A percentile compares a stretch with the other conserved stretches of the same genome.
These are phyloP conservation scores for Stentor roeselii DNA, from an alignment of 73 alveolate species.

Conservation along the genomic window DNA sequence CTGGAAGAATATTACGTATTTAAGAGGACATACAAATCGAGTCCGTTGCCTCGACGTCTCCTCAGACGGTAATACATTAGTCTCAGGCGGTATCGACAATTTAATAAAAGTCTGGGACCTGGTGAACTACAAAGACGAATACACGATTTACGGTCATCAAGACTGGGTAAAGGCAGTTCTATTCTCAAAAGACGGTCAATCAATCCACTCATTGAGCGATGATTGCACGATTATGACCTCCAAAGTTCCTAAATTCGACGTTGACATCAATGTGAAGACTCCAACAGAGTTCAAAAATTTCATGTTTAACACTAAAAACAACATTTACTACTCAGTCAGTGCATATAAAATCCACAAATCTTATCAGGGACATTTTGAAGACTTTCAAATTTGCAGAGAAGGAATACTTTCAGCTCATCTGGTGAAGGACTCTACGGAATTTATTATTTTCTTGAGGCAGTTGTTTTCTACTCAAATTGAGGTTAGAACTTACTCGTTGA, in stretches of 20 bases:
- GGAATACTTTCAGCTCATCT: background rate
- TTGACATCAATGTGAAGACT: background rate
- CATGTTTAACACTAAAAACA: background rate
- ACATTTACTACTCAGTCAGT: background rate
- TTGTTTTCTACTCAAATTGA: background rate
- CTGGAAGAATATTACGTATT: background rate
- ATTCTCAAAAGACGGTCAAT: background rate
- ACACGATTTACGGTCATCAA: background rate
- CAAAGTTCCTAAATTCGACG: background rate
- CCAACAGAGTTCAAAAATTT: no score
- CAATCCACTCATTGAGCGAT: background rate
- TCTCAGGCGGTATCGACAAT: conserved; percentile 5
- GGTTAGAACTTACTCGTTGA: background rate
- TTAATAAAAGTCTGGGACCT: background rate
- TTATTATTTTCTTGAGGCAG: background rate
- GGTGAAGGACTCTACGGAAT: background rate
- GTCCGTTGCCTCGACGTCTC: background rate
- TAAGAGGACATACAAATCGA: background rate
- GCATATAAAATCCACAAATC: background rate
- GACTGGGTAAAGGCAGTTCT: background rate
- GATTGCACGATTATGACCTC: background rate
- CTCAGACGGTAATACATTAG: background rate
- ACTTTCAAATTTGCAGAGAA: background rate
- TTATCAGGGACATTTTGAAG: no score
- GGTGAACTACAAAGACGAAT: background rate